These are phyloP conservation scores for Trichoderma asperelloides DNA, from an alignment of 495 filamentous ascomycete species.

Conservation along the genomic window DNA sequence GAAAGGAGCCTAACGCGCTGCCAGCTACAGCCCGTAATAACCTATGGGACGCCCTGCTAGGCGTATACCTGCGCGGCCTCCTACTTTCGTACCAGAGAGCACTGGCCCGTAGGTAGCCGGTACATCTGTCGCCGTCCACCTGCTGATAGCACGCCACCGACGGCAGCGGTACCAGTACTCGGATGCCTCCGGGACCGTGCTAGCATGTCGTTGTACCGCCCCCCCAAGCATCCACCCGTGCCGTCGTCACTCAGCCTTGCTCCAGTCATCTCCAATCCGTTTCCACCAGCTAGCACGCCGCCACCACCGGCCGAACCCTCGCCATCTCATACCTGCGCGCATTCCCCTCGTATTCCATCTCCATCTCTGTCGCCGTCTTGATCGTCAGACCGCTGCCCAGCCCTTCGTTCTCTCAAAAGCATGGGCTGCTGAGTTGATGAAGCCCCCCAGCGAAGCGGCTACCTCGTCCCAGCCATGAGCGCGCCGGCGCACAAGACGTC, in stretches of 20 bases:
- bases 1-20: no score
- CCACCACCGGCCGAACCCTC: no score
- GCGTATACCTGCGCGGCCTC: no score
- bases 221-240: not conserved
- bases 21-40: no score
- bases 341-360: not conserved
- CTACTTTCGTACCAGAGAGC: not conserved
- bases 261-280: not conserved
- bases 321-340: no score
- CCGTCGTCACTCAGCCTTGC: not conserved
- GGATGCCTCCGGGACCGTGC: no score
- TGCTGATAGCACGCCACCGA: no score
- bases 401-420: not conserved
- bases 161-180: not conserved
- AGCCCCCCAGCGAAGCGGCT: not conserved
- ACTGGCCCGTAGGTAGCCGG: not conserved
- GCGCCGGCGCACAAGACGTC: conserved; percentile 1
- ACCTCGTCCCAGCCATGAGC: conserved; percentile 3
- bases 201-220: not conserved
- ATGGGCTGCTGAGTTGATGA: not conserved
- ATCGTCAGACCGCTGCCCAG: not conserved
- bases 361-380: not conserved
- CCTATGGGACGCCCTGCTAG: no score
- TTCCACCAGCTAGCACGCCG: no score
- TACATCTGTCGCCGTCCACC: no score